These are phyloP conservation scores for Priceomyces melissophilus DNA, from an alignment of 805 yeast species.

Conservation along the genomic window DNA sequence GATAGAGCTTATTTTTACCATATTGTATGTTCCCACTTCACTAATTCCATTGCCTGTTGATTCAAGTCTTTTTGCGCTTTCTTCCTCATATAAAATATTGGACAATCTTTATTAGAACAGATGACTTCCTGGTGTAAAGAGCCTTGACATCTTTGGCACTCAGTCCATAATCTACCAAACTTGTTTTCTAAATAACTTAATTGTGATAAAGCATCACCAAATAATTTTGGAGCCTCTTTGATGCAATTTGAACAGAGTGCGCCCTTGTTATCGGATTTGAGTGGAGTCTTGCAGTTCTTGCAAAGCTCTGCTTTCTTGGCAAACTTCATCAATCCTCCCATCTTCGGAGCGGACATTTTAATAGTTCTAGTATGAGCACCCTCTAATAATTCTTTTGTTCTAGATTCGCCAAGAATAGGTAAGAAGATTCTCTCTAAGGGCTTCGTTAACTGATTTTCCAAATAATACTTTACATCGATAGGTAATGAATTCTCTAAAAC, in stretches of 20 bases:
- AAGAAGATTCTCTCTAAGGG: constrained; percentile 92
- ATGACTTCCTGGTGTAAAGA: constrained; percentile 92
- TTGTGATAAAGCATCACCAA: constrained; percentile 74
- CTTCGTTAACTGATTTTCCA: constrained; percentile 88
- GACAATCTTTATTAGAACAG: constrained; percentile 95
- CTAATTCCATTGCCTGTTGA: constrained; percentile 54
- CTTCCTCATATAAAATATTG: constrained; percentile 94
- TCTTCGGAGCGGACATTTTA: constrained; percentile 66
- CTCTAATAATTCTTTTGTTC: constrained; percentile 73
- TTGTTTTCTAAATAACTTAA: constrained; percentile 78
- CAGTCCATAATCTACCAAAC: constrained; percentile 92
- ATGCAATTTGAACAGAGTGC: constrained; percentile 81
- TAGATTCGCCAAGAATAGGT: constrained; percentile 86
- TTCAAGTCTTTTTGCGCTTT: constrained; percentile 73
- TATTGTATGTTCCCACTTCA: constrained; percentile 59
- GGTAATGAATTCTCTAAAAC: constrained; percentile 91
- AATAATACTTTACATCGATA: constrained; percentile 89
- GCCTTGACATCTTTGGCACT: constrained; percentile 97
- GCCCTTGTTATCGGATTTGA: constrained; percentile 56
- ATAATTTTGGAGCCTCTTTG: constrained; percentile 68
- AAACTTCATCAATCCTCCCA: constrained; percentile 88
- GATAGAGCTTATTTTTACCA: constrained; percentile 36
- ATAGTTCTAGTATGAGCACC: constrained; percentile 85
- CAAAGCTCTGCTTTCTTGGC: constrained; percentile 87
- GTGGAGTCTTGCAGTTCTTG: constrained; percentile 82